phyloP scores from a whole-genome alignment of 225 moss, liverwort and hornwort genomes.

The Climacium dendroides region DNA sequence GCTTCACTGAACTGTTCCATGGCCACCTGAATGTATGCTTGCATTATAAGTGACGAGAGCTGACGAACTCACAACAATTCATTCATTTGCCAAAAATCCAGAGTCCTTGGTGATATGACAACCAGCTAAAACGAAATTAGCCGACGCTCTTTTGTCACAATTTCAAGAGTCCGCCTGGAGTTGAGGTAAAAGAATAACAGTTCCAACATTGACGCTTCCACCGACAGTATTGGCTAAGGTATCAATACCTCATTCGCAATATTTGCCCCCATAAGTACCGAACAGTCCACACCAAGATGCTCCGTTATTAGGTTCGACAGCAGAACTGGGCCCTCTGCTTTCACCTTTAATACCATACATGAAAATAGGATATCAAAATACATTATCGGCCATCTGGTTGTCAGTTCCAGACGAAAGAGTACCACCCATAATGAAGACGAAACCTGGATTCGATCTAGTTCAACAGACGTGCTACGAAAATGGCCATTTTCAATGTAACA shows the following conservation, averaged over 20 bases:
- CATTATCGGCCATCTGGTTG: background rate
- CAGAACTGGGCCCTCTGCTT: constrained; percentile 48
- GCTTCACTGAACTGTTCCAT: constrained; percentile 63
- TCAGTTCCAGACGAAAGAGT: background rate
- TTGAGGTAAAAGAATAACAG: background rate
- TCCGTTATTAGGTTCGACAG: constrained; percentile 32
- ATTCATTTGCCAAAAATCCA: background rate
- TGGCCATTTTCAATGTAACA: background rate
- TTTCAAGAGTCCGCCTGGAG: background rate
- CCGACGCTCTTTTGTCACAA: background rate
- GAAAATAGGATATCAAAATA: background rate
- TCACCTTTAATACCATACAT: constrained; percentile 25
- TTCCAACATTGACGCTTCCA: background rate
- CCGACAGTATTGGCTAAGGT: background rate
- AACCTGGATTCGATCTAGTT: background rate
- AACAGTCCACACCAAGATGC: constrained; percentile 57
- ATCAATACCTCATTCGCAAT: constrained; percentile 62
- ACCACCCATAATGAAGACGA: background rate
- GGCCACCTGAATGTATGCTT: constrained; percentile 18
- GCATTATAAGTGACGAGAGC: background rate
- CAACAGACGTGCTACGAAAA: background rate
- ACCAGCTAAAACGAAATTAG: background rate
- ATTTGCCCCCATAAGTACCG: constrained; percentile 71
- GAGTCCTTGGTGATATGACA: background rate
- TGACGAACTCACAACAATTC: background rate